A percentile compares a stretch with the other conserved stretches of the same genome.
These are phyloP conservation scores for Spathaspora gorwiae DNA, from an alignment of 805 yeast genomes.

Conservation along the genomic window DNA sequence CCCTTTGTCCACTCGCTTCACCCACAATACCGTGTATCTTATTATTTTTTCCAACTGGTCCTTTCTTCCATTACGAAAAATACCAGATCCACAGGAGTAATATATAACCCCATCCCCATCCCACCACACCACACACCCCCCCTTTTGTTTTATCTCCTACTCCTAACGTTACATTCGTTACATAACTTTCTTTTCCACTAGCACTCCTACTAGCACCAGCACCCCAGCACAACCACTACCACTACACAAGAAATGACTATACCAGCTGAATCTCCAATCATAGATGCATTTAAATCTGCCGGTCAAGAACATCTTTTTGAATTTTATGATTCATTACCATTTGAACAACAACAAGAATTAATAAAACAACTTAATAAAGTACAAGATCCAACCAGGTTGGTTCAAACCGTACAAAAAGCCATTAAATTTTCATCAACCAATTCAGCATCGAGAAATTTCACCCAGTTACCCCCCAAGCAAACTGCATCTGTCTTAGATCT, in stretches of 20 bases:
- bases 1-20: too few species aligned
- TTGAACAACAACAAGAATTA: constrained; percentile 31
- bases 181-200: too few species aligned
- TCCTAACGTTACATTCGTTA: too few species aligned
- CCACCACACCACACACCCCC: too few species aligned
- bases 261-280: constrained; percentile 8
- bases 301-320: constrained; percentile 52
- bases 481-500: constrained; percentile 50
- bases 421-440: constrained; percentile 32
- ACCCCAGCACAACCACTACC: too few species aligned
- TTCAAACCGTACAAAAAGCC: constrained; percentile 44
- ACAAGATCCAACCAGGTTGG: constrained; percentile 37
- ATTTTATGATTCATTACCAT: constrained; percentile 38
- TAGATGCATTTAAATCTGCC: constrained; percentile 37
- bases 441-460: constrained; percentile 23
- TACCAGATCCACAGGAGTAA: too few species aligned
- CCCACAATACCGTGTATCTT: too few species aligned
- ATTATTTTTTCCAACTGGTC: too few species aligned
- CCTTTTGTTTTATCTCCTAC: too few species aligned
- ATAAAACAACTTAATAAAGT: constrained; percentile 39
- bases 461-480: constrained; percentile 45
- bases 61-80: too few species aligned
- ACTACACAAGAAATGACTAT: constrained; percentile 7
- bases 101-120: too few species aligned
- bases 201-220: too few species aligned